Conservation (phyloP, 768 basidiomycete genomes). For the Suillus fuscotomentosus region DNA sequence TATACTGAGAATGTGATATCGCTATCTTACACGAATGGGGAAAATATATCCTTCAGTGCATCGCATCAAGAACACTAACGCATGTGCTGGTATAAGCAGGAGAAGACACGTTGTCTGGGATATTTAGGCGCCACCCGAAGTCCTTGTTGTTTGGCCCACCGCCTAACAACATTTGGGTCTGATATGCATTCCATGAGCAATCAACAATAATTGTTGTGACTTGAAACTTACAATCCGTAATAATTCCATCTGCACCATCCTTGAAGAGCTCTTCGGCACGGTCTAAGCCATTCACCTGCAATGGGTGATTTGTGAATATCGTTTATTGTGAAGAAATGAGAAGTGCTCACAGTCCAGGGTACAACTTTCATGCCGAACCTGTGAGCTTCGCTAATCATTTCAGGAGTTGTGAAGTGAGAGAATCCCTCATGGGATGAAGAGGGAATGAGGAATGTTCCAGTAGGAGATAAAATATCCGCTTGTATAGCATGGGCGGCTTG, state of each 20-base stretch:
- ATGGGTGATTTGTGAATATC: background rate
- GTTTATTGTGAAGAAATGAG: no score
- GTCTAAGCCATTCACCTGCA: conserved; percentile 60
- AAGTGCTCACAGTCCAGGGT: conserved; percentile 66
- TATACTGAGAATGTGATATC: background rate
- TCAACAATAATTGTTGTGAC: background rate
- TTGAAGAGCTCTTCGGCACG: conserved; percentile 58
- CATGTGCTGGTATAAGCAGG: conserved; percentile 58
- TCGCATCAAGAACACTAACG: conserved; percentile 19
- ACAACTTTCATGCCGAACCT: conserved; percentile 59
- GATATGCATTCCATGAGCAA: background rate
- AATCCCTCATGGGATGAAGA: conserved; percentile 42
- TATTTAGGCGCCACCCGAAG: conserved; percentile 53
- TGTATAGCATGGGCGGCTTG: conserved; percentile 65
- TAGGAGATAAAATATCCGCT: conserved; percentile 66
- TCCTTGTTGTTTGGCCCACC: conserved; percentile 54
- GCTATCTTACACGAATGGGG: background rate
- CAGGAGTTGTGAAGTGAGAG: conserved; percentile 58
- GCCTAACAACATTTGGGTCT: conserved; percentile 58
- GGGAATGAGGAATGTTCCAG: conserved; percentile 41
- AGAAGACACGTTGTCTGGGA: conserved; percentile 56
- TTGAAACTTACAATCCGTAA: conserved; percentile 57
- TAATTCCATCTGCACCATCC: conserved; percentile 72
- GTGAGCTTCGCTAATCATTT: conserved; percentile 70
- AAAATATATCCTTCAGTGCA: background rate